Base-by-base conservation (phyloP, 345 rosid species). In the Kernera saxatilis region DNA sequence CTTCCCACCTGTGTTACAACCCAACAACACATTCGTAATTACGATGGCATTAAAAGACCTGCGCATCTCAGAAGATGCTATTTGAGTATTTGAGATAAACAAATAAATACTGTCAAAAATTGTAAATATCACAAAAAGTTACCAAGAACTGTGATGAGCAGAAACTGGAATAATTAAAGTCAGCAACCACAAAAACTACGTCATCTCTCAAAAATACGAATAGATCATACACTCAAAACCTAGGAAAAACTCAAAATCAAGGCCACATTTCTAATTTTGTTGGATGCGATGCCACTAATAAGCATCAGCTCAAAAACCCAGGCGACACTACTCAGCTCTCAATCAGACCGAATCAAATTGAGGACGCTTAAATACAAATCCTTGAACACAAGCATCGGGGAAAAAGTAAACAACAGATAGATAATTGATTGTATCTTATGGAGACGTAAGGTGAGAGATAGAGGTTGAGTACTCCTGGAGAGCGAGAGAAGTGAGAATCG, bases 401-500 rank as follows among this genome's bases (percentile, higher is more conserved):
- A 21, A 3, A 32, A 45, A 46, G 5, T 5, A 43, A 30, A 6
- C 32, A 40, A n/a, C 8, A 13, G 11, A 56, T n/a, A 27, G 13
- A 15, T n/a, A 40, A 26, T 35, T 45, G 49, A 26, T 35, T 45
- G 57, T 8, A 18, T 53, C 2, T 44, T n/a, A 37, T 5, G 32
- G 48, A 65, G 64, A 48, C 25, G 53, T 6, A 25, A 40, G 7
- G 22, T 1, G 59, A 35, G 53, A 76, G 36, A 49, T 23, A 48
- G 41, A 49, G 65, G 67, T 14, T 52, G 54, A 68, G 70, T 84
- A 91, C 97, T 77, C 70, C 32, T 71, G 67, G 69, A 72, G 72
- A 63, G 88, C 41, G 72, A 87, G 80, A 48, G 96, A 90, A 37
- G 69, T 90, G 79, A 93, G 96, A 70, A 93, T 93, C 79, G 92